A percentile compares a stretch with the other conserved stretches of the same genome.
These are phyloP conservation scores for Hygrophorus russula DNA, from an alignment of 768 basidiomycete genomes.

Conservation along the genomic window DNA sequence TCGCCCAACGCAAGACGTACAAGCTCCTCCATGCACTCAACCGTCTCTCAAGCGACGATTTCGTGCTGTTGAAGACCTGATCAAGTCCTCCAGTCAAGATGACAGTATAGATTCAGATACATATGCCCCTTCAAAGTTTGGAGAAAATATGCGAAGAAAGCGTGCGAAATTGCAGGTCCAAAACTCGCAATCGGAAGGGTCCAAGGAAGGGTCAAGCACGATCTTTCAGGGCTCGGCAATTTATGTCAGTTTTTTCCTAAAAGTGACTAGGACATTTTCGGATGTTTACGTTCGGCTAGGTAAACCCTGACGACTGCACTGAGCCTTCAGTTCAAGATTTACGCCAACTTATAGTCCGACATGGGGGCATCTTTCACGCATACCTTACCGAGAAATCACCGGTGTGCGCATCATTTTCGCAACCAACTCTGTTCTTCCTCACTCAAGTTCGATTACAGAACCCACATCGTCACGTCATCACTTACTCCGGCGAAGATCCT, in stretches of 20 bases:
- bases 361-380: conserved; percentile 77
- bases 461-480: conserved; percentile 86
- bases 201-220: conserved; percentile 22
- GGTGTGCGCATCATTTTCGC: conserved; percentile 48
- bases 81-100: too few species aligned
- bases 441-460: conserved; percentile 31
- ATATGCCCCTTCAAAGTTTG: conserved; percentile 76
- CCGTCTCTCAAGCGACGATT: too few species aligned
- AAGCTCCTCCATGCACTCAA: too few species aligned
- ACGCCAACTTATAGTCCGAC: conserved; percentile 62
- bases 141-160: conserved; percentile 82
- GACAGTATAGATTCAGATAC: conserved; percentile 18
- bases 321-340: conserved; percentile 80
- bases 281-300: conserved; percentile 1
- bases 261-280: not conserved
- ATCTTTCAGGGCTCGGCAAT: conserved; percentile 71
- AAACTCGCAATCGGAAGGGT: conserved; percentile 29
- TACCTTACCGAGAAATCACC: conserved; percentile 73
- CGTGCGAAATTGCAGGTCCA: conserved; percentile 84
- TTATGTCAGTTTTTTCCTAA: conserved; percentile 46
- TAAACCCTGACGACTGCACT: conserved; percentile 84
- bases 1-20: not conserved
- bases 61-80: too few species aligned
- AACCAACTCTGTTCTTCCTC: too few species aligned
- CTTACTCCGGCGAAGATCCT: conserved; percentile 83